A percentile compares a stretch with the other conserved stretches of the same genome.
Conservation (phyloP, 805 yeast genomes). For the Yarrowia divulgata region DNA sequence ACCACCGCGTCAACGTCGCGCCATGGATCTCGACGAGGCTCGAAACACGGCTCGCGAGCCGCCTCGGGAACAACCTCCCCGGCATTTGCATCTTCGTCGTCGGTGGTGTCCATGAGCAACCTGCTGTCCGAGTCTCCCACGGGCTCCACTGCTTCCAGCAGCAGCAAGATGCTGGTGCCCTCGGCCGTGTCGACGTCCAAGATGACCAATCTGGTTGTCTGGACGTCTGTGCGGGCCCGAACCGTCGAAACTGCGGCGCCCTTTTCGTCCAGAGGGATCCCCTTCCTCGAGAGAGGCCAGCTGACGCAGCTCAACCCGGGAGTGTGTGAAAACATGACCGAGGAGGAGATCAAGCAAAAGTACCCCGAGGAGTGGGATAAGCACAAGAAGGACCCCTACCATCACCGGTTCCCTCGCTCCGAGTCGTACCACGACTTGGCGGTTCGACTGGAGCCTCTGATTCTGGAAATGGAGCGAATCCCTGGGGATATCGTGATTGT, state of each 20-base stretch:
- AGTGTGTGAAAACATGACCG: conserved; percentile 72
- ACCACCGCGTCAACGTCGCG: background rate
- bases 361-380: conserved; percentile 76
- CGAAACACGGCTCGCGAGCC: conserved; percentile 14
- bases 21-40: conserved; percentile 32
- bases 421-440: conserved; percentile 98
- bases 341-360: conserved; percentile 62
- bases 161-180: conserved; percentile 28
- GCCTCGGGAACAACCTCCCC: conserved; percentile 36
- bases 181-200: conserved; percentile 45
- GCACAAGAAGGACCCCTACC: conserved; percentile 82
- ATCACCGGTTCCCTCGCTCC: conserved; percentile 87
- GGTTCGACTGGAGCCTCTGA: conserved; percentile 88
- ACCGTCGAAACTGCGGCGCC: conserved; percentile 79
- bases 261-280: conserved; percentile 65
- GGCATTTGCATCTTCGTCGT: conserved; percentile 27
- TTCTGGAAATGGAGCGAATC: conserved; percentile 92
- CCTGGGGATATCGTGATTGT: conserved; percentile 80
- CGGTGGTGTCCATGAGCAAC: conserved; percentile 30
- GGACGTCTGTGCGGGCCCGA: conserved; percentile 92
- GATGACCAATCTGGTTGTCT: conserved; percentile 75
- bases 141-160: background rate
- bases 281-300: conserved; percentile 78
- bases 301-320: conserved; percentile 91
- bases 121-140: conserved; percentile 26